Evolutionary conservation across 306 rosid genomes (phyloP).

Genomic region (Dryas drummondii): DNA sequence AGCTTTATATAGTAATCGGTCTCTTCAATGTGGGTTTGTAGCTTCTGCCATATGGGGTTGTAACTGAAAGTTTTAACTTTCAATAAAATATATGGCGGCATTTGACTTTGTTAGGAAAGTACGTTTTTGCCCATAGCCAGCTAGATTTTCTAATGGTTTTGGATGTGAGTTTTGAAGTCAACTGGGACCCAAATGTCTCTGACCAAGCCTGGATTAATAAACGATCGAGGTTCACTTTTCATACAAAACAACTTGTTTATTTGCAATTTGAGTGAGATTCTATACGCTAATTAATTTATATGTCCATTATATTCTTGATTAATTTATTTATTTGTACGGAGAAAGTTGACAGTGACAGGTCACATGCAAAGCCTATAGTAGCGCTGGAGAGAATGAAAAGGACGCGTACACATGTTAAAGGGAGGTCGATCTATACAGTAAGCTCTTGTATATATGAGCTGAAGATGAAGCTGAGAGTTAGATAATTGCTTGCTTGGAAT

Average conservation of each 20-base stretch:
- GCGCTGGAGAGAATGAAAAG: background rate
- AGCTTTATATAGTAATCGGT: conserved; percentile 15
- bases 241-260: background rate
- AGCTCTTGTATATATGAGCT: too few species aligned
- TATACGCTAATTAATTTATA: background rate
- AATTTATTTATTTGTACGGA: background rate
- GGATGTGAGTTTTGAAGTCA: background rate
- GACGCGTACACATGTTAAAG: background rate
- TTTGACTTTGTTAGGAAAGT: conserved; percentile 2
- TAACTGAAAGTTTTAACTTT: background rate
- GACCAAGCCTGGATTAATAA: background rate
- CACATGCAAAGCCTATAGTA: background rate
- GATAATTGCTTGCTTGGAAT: too few species aligned
- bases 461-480: too few species aligned
- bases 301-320: background rate
- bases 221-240: background rate
- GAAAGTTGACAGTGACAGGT: background rate
- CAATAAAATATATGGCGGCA: background rate
- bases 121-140: background rate
- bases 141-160: background rate
- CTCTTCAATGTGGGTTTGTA: background rate
- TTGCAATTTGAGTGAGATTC: background rate
- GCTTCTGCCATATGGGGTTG: background rate
- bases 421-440: too few species aligned
- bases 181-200: background rate